Evolutionary conservation across 208 protist species (phyloP), one percentile per base, ranked within the genome.

Genomic region (Leishmania amazonensis): DNA sequence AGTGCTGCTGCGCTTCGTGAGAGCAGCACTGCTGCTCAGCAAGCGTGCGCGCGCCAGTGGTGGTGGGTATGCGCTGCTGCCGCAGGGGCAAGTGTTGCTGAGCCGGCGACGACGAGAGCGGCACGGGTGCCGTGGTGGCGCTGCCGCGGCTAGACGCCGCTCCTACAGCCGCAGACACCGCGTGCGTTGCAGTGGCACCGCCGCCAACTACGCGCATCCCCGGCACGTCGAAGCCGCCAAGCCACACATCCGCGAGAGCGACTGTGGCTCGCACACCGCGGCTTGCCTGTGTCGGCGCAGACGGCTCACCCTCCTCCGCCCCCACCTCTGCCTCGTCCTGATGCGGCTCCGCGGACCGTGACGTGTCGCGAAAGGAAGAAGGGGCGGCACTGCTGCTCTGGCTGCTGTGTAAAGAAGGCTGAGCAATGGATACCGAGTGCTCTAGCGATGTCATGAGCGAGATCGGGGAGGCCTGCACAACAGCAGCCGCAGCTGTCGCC

Each of bases 331-430:
- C 45, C 73, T 77, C 49, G 19, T 73, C 76, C 28, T 28, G 58
- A 38, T 31, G 64, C 76, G 47, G 76, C 58, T 54, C 62, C 2
- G 35, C 57, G n/a, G 76, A 80, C 19, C 45, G 60, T 17, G 60
- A 80, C 21, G 64, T 58, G 42, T 73, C 76, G 35, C 64, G 47
- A 51, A 80, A 73, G 40, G 64, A 73, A 17, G 76, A 80, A 58
- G 47, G 62, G 13, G 40, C 47, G 3, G 49, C 62, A 53, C 40
- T 80, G 64, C 76, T 80, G 49, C 64, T 73, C 45, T 71, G 62
- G 49, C 76, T 80, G 38, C 31, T 49, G 64, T 72, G 64, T 13
- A 35, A 57, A 47, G 76, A 80, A 35, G 42, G 40, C 60, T 49
- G 62, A 47, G 49, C 47, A 28, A 58, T n/a, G 40, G 76, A 53